Percentiles rank a stretch among this genome's conserved stretches.
Conservation (phyloP, 257 asterid species). For the Pogostemon cablin region DNA sequence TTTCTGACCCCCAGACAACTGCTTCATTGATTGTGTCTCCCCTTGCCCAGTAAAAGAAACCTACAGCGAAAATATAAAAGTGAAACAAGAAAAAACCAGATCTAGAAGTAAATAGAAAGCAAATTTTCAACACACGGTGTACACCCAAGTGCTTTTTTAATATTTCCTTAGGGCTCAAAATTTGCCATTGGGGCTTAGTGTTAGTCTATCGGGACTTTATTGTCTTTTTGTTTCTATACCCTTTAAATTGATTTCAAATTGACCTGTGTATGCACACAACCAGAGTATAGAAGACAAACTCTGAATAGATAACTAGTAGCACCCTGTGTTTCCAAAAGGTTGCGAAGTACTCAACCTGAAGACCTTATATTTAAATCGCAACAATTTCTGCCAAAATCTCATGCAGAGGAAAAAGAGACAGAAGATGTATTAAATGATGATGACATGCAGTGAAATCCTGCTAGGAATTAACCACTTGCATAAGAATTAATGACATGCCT, state of each 20-base stretch:
- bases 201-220: too few relatives aligned
- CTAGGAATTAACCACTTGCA: conserved; percentile 13
- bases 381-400: conserved; percentile 3
- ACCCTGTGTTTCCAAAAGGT: background rate
- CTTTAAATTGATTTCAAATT: too few relatives aligned
- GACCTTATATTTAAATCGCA: conserved; percentile 1
- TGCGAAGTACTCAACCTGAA: background rate
- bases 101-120: conserved; percentile 22
- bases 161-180: background rate
- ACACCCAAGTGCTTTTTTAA: background rate
- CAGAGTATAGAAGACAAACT: too few relatives aligned
- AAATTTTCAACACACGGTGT: background rate
- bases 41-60: conserved; percentile 99
- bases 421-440: conserved; percentile 10
- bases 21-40: conserved; percentile 98
- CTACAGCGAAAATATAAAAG: conserved; percentile 43
- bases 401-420: conserved; percentile 22
- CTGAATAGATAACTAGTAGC: too few relatives aligned
- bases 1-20: conserved; percentile 97
- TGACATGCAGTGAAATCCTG: conserved; percentile 14
- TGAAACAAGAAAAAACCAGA: conserved; percentile 13
- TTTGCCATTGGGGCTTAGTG: too few relatives aligned
- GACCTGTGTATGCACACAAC: too few relatives aligned
- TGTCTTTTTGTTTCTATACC: too few relatives aligned
- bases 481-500: conserved; percentile 52